A percentile compares a stretch with the other conserved stretches of the same genome.
Evolutionary conservation across 2,329 filamentous ascomycete genomes (phyloP).

Genomic region (Gaeumannomyces sp.): DNA sequence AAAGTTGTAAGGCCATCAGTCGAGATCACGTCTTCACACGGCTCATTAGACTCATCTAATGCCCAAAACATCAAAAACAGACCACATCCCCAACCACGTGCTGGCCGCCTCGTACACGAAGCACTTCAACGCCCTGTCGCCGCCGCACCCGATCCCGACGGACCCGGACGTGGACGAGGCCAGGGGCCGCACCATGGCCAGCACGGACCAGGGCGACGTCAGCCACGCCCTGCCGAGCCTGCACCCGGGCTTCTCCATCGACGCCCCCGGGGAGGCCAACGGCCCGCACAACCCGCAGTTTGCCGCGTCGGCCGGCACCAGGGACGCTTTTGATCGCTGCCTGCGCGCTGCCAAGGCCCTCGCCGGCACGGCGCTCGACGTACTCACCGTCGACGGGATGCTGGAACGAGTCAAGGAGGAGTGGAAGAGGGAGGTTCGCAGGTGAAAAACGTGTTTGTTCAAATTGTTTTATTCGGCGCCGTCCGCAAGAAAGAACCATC

Average conservation of each 20-base stretch:
- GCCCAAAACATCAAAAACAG: slow-evolving; percentile 27
- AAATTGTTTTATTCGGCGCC: neutral
- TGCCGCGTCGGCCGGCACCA: slow-evolving; percentile 42
- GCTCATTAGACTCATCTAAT: too few relatives aligned
- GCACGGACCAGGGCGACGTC: slow-evolving; percentile 54
- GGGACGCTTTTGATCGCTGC: slow-evolving; percentile 38
- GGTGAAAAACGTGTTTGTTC: too few relatives aligned
- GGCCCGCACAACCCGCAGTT: slow-evolving; percentile 50
- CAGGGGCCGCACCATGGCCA: slow-evolving; percentile 34
- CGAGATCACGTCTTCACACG: too few relatives aligned
- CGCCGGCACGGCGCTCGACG: slow-evolving; percentile 41
- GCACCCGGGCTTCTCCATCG: slow-evolving; percentile 45
- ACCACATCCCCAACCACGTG: slow-evolving; percentile 48
- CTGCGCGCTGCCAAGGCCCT: slow-evolving; percentile 41
- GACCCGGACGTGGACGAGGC: slow-evolving; percentile 17
- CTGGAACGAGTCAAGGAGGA: slow-evolving; percentile 35
- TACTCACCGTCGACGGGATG: slow-evolving; percentile 35
- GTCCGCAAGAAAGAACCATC: too few relatives aligned
- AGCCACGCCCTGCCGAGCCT: slow-evolving; percentile 52
- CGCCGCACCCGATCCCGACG: slow-evolving; percentile 7
- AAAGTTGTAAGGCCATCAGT: neutral
- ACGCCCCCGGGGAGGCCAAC: slow-evolving; percentile 33
- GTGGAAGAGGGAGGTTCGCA: slow-evolving; percentile 27
- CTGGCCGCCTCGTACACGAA: slow-evolving; percentile 38
- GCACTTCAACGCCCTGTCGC: slow-evolving; percentile 35